phyloP scores from a whole-genome alignment of 2,329 filamentous ascomycete species.

The Metarhizium guizhouense region DNA sequence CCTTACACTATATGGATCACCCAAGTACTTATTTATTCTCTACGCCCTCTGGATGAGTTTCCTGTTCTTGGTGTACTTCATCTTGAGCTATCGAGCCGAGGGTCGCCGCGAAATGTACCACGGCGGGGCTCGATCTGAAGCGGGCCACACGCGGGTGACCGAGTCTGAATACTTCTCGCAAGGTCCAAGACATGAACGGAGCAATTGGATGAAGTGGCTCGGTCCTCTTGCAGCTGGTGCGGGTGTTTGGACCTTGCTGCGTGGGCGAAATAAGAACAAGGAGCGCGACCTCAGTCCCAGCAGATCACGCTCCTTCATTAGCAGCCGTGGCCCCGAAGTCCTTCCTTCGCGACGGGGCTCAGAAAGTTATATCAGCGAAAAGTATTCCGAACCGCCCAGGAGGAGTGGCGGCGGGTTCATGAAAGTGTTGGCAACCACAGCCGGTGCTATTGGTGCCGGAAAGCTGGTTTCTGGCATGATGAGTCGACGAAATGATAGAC shows the following conservation, averaged over 20 bases:
- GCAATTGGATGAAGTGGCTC: slow-evolving; percentile 34
- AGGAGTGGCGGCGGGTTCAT: slow-evolving; percentile 46
- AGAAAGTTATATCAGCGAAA: slow-evolving; percentile 56
- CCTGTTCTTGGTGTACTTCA: slow-evolving; percentile 67
- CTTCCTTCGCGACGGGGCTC: slow-evolving; percentile 44
- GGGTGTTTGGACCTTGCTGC: slow-evolving; percentile 37
- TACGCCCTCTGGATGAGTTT: slow-evolving; percentile 71
- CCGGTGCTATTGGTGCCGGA: slow-evolving; percentile 53
- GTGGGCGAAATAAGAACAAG: slow-evolving; percentile 33
- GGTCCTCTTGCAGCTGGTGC: slow-evolving; percentile 44
- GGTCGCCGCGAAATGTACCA: slow-evolving; percentile 45
- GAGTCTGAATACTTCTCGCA: slow-evolving; percentile 32
- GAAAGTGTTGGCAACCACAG: slow-evolving; percentile 50
- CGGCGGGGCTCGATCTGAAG: slow-evolving; percentile 47
- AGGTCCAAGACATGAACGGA: slow-evolving; percentile 22
- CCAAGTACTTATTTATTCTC: slow-evolving; percentile 74
- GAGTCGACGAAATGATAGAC: slow-evolving; percentile 39
- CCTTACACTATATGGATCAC: slow-evolving; percentile 85
- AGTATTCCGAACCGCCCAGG: slow-evolving; percentile 44
- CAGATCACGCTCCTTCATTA: slow-evolving; percentile 26
- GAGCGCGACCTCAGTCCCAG: slow-evolving; percentile 32
- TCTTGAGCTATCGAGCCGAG: slow-evolving; percentile 63
- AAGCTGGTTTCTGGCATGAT: slow-evolving; percentile 51
- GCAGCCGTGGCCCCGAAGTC: slow-evolving; percentile 36
- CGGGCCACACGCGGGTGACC: slow-evolving; percentile 28